Evolutionary conservation across 140 eudicot species (phyloP), one percentile per base, ranked within the genome.

Genomic region (Senecio squalidus): DNA sequence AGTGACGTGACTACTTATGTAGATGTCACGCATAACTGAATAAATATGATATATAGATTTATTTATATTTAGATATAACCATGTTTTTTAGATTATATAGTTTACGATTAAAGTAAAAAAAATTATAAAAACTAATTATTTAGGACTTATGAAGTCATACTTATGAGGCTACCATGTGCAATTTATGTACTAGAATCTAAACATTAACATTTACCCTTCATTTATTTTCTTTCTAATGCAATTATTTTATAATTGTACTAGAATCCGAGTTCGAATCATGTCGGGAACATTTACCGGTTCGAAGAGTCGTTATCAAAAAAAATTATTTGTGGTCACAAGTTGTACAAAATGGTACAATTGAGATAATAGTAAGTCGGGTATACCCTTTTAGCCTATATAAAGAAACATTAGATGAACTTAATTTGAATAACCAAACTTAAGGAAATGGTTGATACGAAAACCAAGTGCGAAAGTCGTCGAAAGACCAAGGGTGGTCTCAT

Each of bases 401-500:
- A 72, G 24, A 64, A 53, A 46, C 72, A 16, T 20, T 31, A 6
- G 4, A 47, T 16, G 27, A 72, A 22, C 61, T n/a, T n/a, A n/a
- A 72, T 56, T 46, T 46, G 15, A 64, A 64, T 25, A 64, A 47
- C 63, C 62, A 69, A 65, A 41, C 15, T 30, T 41, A 60, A 26
- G 29, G 45, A 25, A 55, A 61, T 58, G 82, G 76, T 70, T 45
- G 51, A 68, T 24, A 78, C 63, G 53, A 43, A 40, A 2, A 27
- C 20, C 62, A 69, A 74, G 6, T 8, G 11, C 43, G 58, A 72
- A 49, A 58, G 66, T 49, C 75, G 50, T 20, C 57, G 58, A 45
- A 82, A 33, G 56, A 60, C 22, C 30, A 79, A 85, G 73, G 97
- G 97, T 54, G 97, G 97, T 47, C 41, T 89, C 25, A 69, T 85